Percentiles rank a stretch among this genome's conserved stretches.
phyloP scores from a whole-genome alignment of 2,329 filamentous ascomycete genomes.

The Sphaerulina populicola region DNA sequence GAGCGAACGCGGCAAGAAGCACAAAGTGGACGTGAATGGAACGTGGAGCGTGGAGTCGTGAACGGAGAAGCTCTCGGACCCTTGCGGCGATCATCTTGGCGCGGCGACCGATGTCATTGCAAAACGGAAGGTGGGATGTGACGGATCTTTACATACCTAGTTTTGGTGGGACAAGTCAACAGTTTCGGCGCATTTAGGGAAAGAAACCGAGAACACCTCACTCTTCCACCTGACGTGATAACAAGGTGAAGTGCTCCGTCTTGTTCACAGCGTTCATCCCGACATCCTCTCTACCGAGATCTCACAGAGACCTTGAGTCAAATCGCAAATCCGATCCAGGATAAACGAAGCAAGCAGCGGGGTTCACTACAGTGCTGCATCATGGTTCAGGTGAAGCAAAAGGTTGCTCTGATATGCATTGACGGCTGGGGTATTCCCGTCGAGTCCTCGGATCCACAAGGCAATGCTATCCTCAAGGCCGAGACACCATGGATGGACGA shows the following conservation, averaged over 20 bases:
- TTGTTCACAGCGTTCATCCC: neutral
- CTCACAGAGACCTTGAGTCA: neutral
- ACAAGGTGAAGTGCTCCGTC: neutral
- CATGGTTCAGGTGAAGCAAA: slow-evolving; percentile 62
- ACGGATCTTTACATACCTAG: no score
- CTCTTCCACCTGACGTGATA: neutral
- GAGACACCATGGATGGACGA: slow-evolving; percentile 92
- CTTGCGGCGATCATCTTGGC: neutral
- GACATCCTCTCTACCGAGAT: neutral
- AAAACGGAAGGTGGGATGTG: neutral
- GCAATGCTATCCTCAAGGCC: slow-evolving; percentile 90
- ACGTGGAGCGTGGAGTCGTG: no score
- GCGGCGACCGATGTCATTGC: neutral
- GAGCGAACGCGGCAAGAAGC: no score
- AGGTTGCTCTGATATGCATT: slow-evolving; percentile 80
- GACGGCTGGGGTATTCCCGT: slow-evolving; percentile 93
- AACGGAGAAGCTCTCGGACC: neutral
- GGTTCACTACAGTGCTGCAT: slow-evolving; percentile 12
- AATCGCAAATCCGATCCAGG: neutral
- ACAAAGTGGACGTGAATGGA: no score
- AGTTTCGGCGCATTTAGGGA: slow-evolving; percentile 1
- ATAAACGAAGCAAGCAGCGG: neutral
- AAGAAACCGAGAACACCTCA: neutral
- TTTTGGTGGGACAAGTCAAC: neutral
- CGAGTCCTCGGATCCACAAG: slow-evolving; percentile 61